Evolutionary conservation across 129 eudicot species (phyloP), one percentile per base, ranked within the genome.

Genomic region (Centrapalus pauciflorus): DNA sequence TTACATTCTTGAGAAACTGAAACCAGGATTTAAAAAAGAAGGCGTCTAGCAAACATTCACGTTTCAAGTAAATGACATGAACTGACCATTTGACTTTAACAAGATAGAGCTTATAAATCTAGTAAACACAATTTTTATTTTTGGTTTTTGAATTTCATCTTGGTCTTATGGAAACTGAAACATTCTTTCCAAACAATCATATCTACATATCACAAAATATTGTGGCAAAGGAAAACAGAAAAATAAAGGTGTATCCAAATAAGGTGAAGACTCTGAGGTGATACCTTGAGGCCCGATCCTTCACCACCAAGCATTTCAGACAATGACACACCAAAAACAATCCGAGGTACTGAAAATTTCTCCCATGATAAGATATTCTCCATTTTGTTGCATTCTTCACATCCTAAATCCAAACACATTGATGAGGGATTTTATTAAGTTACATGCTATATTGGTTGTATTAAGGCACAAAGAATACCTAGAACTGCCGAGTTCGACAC

Each of bases 311-410:
- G 66, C 86, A 89, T 84, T 79, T 84, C 90, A 45, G 86, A 85
- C 72, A 94, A 81, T 32, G 94, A 60, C 28, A 84, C 85, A 21
- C 90, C 90, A 81, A 94, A 87, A 55, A 67, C 30, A 8, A 94
- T 94, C 63, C 82, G 79, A 21, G 99, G 99, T 60, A 69, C 83
- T 16, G 82, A 76, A 67, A 89, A 89, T 76, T 73, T 86, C 69
- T 86, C 80, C 99, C 99, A 94, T 19, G 82, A 72, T 41, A 94
- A 77, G 14, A 94, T 86, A 72, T 81, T 85, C 50, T 94, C 99
- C 85, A 61, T 77, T 75, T 69, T 80, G 71, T 94, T 94, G 94
- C 99, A 89, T 49, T 89, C 86, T 60, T 37, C 54, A 45, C 77
- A 73, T 71, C 95, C 99, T 94, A 81, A 56, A 66, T 61, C 16